Percentiles rank a stretch among this genome's conserved stretches.
Conservation (phyloP, 768 basidiomycete species). For the Tricholoma furcatifolium region DNA sequence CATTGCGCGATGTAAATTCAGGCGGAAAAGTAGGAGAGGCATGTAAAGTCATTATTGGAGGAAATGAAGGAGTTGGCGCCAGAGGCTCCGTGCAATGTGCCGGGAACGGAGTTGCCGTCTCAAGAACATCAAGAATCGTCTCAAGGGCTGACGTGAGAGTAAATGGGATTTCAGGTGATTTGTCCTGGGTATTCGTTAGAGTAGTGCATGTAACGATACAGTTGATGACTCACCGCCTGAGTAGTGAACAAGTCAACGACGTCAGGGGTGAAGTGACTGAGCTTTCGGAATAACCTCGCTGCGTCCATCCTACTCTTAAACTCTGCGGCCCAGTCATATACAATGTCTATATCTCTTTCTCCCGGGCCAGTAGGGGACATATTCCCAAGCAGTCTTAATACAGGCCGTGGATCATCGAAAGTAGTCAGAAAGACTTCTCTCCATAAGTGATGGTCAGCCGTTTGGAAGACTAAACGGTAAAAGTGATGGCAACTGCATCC, state of each 20-base stretch:
- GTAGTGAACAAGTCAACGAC: slow-evolving; percentile 9
- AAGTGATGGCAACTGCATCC: slow-evolving; percentile 16
- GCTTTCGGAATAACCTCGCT: slow-evolving; percentile 10
- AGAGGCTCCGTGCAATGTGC: slow-evolving; percentile 4
- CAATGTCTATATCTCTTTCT: not conserved
- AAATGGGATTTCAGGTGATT: not conserved
- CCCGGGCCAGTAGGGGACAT: slow-evolving; percentile 8
- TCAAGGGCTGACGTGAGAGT: slow-evolving; percentile 11
- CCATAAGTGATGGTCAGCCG: slow-evolving; percentile 36
- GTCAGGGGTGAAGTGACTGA: not conserved
- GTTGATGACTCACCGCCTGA: not conserved
- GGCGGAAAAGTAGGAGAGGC: slow-evolving; percentile 10
- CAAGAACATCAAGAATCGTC: slow-evolving; percentile 15
- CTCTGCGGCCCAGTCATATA: slow-evolving; percentile 19
- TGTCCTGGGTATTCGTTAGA: not conserved
- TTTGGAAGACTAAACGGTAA: slow-evolving; percentile 13
- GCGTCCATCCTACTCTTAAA: slow-evolving; percentile 19
- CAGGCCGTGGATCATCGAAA: slow-evolving; percentile 49
- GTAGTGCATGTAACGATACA: not conserved
- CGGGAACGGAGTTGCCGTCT: slow-evolving; percentile 14
- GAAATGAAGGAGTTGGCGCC: slow-evolving; percentile 3
- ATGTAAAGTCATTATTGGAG: slow-evolving; percentile 11
- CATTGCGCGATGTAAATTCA: slow-evolving; percentile 27
- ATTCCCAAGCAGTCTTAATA: slow-evolving; percentile 8
- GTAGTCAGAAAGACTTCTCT: slow-evolving; percentile 43